A percentile compares a stretch with the other conserved stretches of the same genome.
phyloP scores from a whole-genome alignment of 1,139 yeast genomes.

The Yarrowia galli region DNA sequence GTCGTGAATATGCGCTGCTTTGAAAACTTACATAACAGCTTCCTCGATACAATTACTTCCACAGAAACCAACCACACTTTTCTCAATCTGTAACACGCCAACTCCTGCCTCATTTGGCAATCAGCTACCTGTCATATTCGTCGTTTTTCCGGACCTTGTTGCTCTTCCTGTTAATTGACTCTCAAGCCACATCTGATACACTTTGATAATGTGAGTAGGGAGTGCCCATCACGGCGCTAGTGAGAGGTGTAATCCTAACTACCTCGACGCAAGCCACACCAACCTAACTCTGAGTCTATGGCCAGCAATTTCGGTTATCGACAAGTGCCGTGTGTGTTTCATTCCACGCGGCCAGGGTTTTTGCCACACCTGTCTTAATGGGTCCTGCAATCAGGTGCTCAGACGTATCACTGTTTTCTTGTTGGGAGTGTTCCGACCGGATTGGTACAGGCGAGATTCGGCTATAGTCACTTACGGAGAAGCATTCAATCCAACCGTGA shows the following conservation, averaged over 20 bases:
- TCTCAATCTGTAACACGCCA: neutral
- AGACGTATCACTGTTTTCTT: neutral
- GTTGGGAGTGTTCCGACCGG: too few relatives aligned
- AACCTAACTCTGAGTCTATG: conserved; percentile 1
- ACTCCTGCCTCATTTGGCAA: neutral
- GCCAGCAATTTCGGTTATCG: conserved; percentile 10
- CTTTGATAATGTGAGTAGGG: conserved; percentile 13
- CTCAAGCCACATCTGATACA: conserved; percentile 18
- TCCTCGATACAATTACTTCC: too few relatives aligned
- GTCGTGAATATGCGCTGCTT: too few relatives aligned
- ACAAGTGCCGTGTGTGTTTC: neutral
- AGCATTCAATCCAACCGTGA: too few relatives aligned
- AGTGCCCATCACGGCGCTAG: conserved; percentile 8
- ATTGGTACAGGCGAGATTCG: too few relatives aligned
- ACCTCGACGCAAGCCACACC: conserved; percentile 34
- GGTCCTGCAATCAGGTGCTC: neutral
- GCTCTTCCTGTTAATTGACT: neutral
- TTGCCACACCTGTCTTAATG: neutral
- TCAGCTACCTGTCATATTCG: neutral
- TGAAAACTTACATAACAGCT: too few relatives aligned
- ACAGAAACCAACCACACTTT: too few relatives aligned
- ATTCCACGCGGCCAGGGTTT: neutral
- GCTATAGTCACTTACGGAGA: too few relatives aligned
- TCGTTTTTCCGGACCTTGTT: neutral
- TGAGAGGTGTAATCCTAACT: conserved; percentile 25